Evolutionary conservation across 208 protist genomes (phyloP).

Genomic region (Tritrichomonas musculus): DNA sequence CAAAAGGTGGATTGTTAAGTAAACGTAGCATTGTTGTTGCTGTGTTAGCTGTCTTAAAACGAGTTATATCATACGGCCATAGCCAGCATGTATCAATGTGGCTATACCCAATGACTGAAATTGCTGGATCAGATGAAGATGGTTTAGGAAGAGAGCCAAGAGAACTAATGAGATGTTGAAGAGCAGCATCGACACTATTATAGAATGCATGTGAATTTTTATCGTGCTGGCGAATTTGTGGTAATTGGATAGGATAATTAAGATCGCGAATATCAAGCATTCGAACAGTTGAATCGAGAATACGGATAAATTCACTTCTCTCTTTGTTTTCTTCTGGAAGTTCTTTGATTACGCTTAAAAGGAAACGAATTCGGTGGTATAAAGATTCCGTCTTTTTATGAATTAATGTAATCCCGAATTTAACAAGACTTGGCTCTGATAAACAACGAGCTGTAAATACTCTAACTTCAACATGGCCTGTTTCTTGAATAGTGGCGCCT

Average conservation of each 20-base stretch:
- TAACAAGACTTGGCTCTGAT: neutral
- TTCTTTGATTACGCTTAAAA: neutral
- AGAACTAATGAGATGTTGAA: neutral
- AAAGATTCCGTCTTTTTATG: neutral
- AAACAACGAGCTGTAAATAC: neutral
- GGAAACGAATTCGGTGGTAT: neutral
- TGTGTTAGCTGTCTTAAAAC: neutral
- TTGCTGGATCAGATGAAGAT: neutral
- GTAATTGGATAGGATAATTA: neutral
- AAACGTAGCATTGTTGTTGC: neutral
- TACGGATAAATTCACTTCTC: neutral
- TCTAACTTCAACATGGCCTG: neutral
- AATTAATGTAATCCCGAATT: neutral
- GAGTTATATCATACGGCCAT: neutral
- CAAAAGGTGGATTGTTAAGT: neutral
- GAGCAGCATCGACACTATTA: neutral
- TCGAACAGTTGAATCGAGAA: neutral
- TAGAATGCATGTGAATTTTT: neutral
- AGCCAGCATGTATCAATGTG: constrained; percentile 14
- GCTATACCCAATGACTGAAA: constrained; percentile 16
- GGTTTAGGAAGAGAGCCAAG: neutral
- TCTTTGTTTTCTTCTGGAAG: neutral
- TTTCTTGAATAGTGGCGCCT: neutral
- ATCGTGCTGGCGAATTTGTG: neutral
- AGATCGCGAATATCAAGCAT: neutral